Conservation (phyloP, 2,329 filamentous ascomycete species). For the Fusarium decemcellulare region DNA sequence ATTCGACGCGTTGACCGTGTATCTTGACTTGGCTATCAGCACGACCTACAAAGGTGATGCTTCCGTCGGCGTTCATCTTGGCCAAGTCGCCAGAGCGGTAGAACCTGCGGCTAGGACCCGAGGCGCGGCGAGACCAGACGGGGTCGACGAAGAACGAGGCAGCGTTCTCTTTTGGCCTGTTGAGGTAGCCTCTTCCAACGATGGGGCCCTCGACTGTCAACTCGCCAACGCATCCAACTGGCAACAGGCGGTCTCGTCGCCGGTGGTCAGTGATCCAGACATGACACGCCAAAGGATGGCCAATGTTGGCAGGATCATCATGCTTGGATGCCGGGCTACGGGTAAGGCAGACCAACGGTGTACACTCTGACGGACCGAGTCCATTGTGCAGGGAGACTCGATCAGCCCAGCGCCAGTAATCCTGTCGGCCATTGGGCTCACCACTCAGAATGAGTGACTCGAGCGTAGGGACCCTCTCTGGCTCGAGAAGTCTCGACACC, state of each 20-base stretch:
- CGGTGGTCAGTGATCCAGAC: background rate
- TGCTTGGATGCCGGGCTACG: background rate
- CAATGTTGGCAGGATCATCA: background rate
- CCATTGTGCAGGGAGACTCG: background rate
- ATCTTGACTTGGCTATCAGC: background rate
- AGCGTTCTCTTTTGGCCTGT: background rate
- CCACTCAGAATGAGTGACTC: background rate
- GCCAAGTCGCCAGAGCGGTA: background rate
- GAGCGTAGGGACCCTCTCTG: background rate
- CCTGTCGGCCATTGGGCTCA: background rate
- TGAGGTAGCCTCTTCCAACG: background rate
- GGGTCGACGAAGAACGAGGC: background rate
- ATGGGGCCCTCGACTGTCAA: background rate
- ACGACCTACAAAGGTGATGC: background rate
- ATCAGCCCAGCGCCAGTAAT: background rate
- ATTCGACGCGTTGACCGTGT: background rate
- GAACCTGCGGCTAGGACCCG: background rate
- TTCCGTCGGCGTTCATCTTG: background rate
- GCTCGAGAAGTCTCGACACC: background rate
- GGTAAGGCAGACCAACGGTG: background rate
- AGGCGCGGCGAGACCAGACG: background rate
- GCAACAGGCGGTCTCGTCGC: background rate
- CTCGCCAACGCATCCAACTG: background rate
- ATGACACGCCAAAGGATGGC: background rate
- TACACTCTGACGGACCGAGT: background rate